Conservation (phyloP, 805 yeast genomes). For the Wickerhamomyces pijperi region DNA sequence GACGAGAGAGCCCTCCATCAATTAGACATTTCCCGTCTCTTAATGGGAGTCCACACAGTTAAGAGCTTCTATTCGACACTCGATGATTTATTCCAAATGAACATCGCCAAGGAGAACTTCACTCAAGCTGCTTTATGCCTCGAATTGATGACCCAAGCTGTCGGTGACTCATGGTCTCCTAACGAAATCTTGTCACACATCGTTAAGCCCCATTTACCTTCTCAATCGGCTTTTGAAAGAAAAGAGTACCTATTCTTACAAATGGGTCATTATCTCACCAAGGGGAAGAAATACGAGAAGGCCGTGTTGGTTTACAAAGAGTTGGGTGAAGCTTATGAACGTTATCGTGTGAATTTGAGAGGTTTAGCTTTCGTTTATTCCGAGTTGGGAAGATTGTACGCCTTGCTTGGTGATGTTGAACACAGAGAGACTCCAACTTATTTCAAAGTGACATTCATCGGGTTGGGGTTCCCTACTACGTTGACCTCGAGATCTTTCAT, state of each 20-base stretch:
- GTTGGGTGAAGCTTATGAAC: slow-evolving; percentile 62
- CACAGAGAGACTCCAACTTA: slow-evolving; percentile 61
- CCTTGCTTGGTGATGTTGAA: slow-evolving; percentile 55
- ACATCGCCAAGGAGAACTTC: slow-evolving; percentile 45
- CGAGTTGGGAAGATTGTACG: slow-evolving; percentile 57
- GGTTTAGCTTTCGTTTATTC: slow-evolving; percentile 66
- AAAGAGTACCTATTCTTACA: slow-evolving; percentile 61
- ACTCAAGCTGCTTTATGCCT: slow-evolving; percentile 79
- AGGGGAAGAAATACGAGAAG: slow-evolving; percentile 67
- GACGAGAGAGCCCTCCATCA: slow-evolving; percentile 79
- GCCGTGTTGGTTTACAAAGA: slow-evolving; percentile 74
- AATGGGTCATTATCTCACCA: slow-evolving; percentile 58
- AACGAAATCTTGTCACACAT: slow-evolving; percentile 44
- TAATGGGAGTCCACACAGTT: slow-evolving; percentile 69
- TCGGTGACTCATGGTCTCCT: slow-evolving; percentile 48
- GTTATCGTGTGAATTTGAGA: slow-evolving; percentile 60
- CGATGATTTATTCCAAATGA: slow-evolving; percentile 59
- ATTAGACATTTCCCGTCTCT: slow-evolving; percentile 62
- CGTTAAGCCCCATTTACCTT: slow-evolving; percentile 62
- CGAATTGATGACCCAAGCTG: slow-evolving; percentile 67
- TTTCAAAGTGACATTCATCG: slow-evolving; percentile 71
- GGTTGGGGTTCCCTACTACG: slow-evolving; percentile 74
- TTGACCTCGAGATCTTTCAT: slow-evolving; percentile 69
- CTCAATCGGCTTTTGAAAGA: slow-evolving; percentile 70
- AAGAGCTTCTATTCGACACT: slow-evolving; percentile 74